Percentiles rank a stretch among this genome's conserved stretches.
These are phyloP conservation scores for Schoenoplectus triqueter DNA, from an alignment of 202 grass and related monocot species.

Conservation along the genomic window DNA sequence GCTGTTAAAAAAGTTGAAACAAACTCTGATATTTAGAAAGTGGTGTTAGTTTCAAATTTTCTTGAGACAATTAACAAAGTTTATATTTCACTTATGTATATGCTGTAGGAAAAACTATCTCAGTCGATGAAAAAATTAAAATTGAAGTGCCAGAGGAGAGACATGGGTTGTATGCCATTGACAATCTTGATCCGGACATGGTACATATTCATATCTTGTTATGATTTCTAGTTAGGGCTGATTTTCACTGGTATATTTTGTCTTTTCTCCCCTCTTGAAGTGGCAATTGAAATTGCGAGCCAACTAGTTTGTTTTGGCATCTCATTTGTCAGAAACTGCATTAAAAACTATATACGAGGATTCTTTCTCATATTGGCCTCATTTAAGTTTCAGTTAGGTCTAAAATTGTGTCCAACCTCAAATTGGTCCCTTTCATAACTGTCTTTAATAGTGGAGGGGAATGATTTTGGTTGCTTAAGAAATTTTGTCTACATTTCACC, in stretches of 20 bases:
- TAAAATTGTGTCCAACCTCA: not conserved
- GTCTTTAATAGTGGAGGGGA: not conserved
- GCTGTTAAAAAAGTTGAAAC: not conserved
- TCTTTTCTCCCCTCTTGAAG: not conserved
- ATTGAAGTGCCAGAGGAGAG: constrained; percentile 81
- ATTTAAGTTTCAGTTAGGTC: not conserved
- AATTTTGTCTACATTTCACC: not conserved
- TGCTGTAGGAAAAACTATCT: constrained; percentile 79
- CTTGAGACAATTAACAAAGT: not conserved
- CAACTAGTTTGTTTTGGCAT: not conserved
- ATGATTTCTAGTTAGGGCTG: constrained; percentile 8
- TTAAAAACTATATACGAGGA: not conserved
- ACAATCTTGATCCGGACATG: constrained; percentile 81
- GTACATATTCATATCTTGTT: constrained; percentile 45
- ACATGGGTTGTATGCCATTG: constrained; percentile 92
- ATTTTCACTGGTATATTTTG: not conserved
- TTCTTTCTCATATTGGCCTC: not conserved
- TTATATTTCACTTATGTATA: constrained; percentile 24
- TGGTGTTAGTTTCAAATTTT: not conserved
- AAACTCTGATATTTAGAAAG: constrained; percentile 6
- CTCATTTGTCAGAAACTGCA: not conserved
- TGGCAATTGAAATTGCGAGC: not conserved
- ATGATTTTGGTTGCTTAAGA: not conserved
- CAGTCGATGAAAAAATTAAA: constrained; percentile 70
- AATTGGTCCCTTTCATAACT: not conserved